phyloP scores from a whole-genome alignment of 805 yeast genomes.

The Yarrowia alimentaria region DNA sequence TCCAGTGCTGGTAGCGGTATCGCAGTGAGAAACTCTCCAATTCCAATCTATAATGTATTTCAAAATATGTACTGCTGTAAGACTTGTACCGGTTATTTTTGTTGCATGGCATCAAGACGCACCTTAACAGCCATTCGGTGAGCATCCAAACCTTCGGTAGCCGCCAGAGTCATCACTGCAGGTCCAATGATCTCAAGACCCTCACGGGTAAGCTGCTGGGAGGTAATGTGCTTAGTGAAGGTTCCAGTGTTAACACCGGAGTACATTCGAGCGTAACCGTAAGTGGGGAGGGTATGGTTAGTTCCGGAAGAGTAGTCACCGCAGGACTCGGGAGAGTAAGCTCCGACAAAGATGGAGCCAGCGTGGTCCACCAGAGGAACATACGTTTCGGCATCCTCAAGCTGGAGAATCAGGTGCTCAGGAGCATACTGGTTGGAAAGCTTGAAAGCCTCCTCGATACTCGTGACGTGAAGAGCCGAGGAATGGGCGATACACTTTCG shows the following conservation, averaged over 20 bases:
- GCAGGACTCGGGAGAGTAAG: conserved; percentile 94
- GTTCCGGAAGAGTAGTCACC: conserved; percentile 99
- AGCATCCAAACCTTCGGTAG: conserved; percentile 94
- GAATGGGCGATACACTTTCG: conserved; percentile 92
- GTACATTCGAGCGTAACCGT: conserved; percentile 96
- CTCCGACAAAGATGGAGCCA: conserved; percentile 95
- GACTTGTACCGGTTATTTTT: too few species aligned
- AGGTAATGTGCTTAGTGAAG: conserved; percentile 90
- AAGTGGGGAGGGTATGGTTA: conserved; percentile 96
- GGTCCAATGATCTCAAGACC: conserved; percentile 89
- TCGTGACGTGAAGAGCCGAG: conserved; percentile 65
- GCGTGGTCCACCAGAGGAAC: conserved; percentile 83
- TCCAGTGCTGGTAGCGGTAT: too few species aligned
- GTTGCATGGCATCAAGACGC: conserved; percentile 61
- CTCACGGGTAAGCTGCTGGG: conserved; percentile 82
- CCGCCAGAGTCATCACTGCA: conserved; percentile 94
- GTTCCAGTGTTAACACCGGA: conserved; percentile 96
- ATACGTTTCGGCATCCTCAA: conserved; percentile 69
- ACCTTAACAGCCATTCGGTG: conserved; percentile 96
- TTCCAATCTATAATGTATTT: too few species aligned
- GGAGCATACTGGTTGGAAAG: conserved; percentile 93
- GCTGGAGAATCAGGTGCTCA: conserved; percentile 92
- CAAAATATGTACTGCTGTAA: too few species aligned
- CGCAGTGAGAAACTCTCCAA: too few species aligned
- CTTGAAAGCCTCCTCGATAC: conserved; percentile 77